Percentiles rank a stretch among this genome's conserved stretches.
Evolutionary conservation across 2,329 filamentous ascomycete species (phyloP).

Genomic region (Clathrospora elynae): DNA sequence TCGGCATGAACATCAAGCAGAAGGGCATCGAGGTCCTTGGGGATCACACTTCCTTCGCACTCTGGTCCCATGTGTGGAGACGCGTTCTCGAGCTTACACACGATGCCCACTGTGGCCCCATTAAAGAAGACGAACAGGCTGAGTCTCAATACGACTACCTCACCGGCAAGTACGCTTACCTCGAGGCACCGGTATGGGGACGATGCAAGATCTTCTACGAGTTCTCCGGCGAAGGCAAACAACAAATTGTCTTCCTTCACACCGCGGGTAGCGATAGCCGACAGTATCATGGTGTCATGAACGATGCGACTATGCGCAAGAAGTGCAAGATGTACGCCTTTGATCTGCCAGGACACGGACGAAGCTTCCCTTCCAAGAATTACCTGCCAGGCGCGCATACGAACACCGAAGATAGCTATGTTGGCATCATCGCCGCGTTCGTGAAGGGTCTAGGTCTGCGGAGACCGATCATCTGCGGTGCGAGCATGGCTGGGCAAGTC

Average conservation of each 20-base stretch:
- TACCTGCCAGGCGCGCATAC: constrained; percentile 54
- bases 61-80: constrained; percentile 55
- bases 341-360: constrained; percentile 57
- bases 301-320: constrained; percentile 54
- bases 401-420: constrained; percentile 55
- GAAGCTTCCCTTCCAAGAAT: constrained; percentile 53
- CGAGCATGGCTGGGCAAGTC: constrained; percentile 58
- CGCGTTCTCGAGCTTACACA: constrained; percentile 56
- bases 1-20: constrained; percentile 58
- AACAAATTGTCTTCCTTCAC: constrained; percentile 54
- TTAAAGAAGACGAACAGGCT: constrained; percentile 48
- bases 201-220: constrained; percentile 58
- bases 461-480: constrained; percentile 57
- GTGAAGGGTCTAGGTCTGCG: constrained; percentile 52
- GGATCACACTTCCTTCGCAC: constrained; percentile 52
- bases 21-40: constrained; percentile 56
- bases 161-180: constrained; percentile 55
- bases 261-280: constrained; percentile 55
- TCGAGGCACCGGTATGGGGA: constrained; percentile 55
- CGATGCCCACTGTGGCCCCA: constrained; percentile 54
- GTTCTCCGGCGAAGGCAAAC: constrained; percentile 52
- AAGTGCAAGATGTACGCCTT: constrained; percentile 58
- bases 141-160: constrained; percentile 52
- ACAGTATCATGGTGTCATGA: constrained; percentile 60
- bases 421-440: constrained; percentile 53